phyloP scores from a whole-genome alignment of 495 filamentous ascomycete species.

The Astrothelium subdiscretum region DNA sequence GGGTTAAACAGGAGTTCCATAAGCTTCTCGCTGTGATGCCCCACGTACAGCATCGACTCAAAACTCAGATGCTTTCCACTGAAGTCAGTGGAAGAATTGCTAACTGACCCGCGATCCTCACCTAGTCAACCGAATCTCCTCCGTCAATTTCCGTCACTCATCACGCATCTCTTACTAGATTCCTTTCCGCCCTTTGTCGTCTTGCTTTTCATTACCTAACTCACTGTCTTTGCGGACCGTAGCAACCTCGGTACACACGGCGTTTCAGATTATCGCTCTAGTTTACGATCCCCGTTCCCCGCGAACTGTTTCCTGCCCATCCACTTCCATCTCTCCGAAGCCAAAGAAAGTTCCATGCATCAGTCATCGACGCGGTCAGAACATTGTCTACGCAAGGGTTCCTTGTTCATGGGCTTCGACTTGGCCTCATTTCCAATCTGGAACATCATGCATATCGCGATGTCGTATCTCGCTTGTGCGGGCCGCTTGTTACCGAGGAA shows the following conservation, averaged over 20 bases:
- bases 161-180: background rate
- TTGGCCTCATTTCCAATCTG: background rate
- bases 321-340: background rate
- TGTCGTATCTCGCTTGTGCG: background rate
- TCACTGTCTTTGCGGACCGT: background rate
- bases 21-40: too few relatives aligned
- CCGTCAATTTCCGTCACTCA: background rate
- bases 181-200: background rate
- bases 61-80: background rate
- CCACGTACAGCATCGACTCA: too few relatives aligned
- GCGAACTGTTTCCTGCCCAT: background rate
- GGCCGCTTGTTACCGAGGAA: background rate
- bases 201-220: background rate
- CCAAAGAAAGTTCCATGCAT: background rate
- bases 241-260: background rate
- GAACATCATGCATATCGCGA: background rate
- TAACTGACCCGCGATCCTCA: background rate
- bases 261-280: background rate
- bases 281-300: background rate
- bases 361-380: background rate
- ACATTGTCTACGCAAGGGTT: background rate
- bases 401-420: background rate
- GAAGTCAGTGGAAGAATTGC: too few relatives aligned
- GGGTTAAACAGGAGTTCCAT: conserved; percentile 66
- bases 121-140: background rate